Conservation (phyloP, 805 yeast species). For the Sugiyamaella qingdaonensis region DNA sequence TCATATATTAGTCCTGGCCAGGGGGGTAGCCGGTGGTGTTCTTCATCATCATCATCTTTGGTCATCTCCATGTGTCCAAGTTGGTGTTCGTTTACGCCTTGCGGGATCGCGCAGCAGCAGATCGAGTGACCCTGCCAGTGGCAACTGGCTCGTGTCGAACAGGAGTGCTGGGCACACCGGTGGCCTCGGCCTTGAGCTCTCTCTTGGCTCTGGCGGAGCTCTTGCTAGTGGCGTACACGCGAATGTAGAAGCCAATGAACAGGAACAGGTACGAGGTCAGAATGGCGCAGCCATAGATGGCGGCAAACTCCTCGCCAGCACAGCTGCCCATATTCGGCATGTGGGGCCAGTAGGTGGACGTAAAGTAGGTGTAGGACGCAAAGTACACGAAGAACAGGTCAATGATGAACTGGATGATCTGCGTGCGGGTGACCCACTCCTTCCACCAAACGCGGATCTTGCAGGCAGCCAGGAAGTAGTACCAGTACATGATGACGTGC, state of each 20-base stretch:
- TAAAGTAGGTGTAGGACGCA: conserved; percentile 89
- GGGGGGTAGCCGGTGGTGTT: neutral
- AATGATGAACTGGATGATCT: conserved; percentile 86
- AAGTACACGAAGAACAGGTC: conserved; percentile 89
- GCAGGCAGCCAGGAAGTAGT: conserved; percentile 87
- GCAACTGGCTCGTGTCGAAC: conserved; percentile 11
- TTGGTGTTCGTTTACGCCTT: conserved; percentile 9
- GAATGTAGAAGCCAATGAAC: conserved; percentile 89
- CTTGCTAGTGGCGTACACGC: conserved; percentile 54
- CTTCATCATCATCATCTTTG: too few species aligned
- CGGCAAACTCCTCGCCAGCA: conserved; percentile 90
- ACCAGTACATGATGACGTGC: conserved; percentile 96
- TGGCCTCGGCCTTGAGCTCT: conserved; percentile 11
- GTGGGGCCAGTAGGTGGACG: conserved; percentile 57
- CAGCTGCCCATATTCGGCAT: conserved; percentile 83
- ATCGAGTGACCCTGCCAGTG: conserved; percentile 15
- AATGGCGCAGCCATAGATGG: conserved; percentile 83
- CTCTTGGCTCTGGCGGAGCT: conserved; percentile 17
- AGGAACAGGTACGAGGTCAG: conserved; percentile 83
- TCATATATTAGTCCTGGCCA: neutral
- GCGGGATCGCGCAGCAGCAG: conserved; percentile 18
- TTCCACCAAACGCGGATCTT: conserved; percentile 99
- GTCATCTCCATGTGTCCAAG: neutral
- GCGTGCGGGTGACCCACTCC: conserved; percentile 97
- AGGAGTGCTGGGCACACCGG: conserved; percentile 3